phyloP scores from a whole-genome alignment of 2,329 filamentous ascomycete species.

The Aspergillus fischeri region DNA sequence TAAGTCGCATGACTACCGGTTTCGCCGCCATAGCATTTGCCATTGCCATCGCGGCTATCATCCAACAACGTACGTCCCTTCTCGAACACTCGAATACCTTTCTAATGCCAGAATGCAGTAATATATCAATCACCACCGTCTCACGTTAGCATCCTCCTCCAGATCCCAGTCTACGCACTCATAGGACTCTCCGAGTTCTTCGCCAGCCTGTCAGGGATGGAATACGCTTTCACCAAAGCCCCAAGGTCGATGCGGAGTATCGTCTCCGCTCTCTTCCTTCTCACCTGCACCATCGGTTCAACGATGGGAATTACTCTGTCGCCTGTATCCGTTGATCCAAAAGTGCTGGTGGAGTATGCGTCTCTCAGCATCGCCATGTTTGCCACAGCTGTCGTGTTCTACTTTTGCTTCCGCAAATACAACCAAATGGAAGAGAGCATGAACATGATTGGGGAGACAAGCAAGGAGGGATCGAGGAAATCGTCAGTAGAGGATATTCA shows the following conservation, averaged over 20 bases:
- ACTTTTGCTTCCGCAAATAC: slow-evolving; percentile 9
- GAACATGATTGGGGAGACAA: neutral
- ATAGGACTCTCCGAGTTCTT: slow-evolving; percentile 1
- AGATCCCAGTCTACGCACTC: neutral
- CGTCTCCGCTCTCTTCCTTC: slow-evolving; percentile 20
- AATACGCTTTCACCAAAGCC: slow-evolving; percentile 8
- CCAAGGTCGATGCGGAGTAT: slow-evolving; percentile 13
- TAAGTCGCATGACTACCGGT: neutral
- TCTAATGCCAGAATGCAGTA: neutral
- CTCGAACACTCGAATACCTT: neutral
- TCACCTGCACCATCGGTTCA: slow-evolving; percentile 7
- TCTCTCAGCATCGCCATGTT: slow-evolving; percentile 8
- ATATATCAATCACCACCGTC: slow-evolving; percentile 1
- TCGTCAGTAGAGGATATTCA: neutral
- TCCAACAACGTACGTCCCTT: neutral
- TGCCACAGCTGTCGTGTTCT: slow-evolving; percentile 5
- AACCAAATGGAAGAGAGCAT: slow-evolving; percentile 14
- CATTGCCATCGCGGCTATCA: neutral
- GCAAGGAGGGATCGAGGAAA: neutral
- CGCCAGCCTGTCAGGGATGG: slow-evolving; percentile 1
- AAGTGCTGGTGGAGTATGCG: slow-evolving; percentile 11
- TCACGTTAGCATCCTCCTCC: neutral
- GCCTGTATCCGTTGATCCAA: slow-evolving; percentile 8
- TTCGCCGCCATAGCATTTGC: neutral
- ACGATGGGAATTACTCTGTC: slow-evolving; percentile 10